These are phyloP conservation scores for Aspergillus novofumigatus DNA, from an alignment of 2,329 filamentous ascomycete genomes.

Conservation along the genomic window DNA sequence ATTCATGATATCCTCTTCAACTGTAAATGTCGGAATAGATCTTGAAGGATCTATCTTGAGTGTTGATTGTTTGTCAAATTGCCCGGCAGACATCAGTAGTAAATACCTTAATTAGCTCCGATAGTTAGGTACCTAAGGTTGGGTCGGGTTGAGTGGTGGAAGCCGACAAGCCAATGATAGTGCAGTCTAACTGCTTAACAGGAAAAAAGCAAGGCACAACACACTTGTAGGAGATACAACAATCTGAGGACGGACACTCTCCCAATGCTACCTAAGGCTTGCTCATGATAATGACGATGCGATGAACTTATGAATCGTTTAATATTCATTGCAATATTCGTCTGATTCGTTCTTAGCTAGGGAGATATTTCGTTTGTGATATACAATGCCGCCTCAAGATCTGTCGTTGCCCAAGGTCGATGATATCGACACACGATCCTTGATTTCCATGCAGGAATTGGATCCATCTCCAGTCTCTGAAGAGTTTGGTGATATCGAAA, in stretches of 20 bases:
- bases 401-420: conserved; percentile 17
- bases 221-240: not conserved
- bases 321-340: not conserved
- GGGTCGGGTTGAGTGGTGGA: not conserved
- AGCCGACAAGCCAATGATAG: not conserved
- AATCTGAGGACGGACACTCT: not conserved
- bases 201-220: not conserved
- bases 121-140: not conserved
- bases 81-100: not conserved
- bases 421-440: conserved; percentile 41
- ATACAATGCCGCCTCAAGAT: conserved; percentile 14
- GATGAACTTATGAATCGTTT: not conserved
- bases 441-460: conserved; percentile 68
- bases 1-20: not conserved
- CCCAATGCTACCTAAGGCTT: not conserved
- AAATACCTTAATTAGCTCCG: not conserved
- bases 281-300: not conserved
- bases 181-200: too few relatives aligned
- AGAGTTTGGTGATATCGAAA: conserved; percentile 43
- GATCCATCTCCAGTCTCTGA: conserved; percentile 78
- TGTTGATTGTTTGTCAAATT: not conserved
- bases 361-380: not conserved
- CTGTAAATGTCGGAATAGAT: not conserved
- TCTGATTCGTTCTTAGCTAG: not conserved
- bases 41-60: not conserved